Percentiles rank a stretch among this genome's conserved stretches.
Conservation (phyloP, 257 asterid genomes). For the Fraxinus excelsior region DNA sequence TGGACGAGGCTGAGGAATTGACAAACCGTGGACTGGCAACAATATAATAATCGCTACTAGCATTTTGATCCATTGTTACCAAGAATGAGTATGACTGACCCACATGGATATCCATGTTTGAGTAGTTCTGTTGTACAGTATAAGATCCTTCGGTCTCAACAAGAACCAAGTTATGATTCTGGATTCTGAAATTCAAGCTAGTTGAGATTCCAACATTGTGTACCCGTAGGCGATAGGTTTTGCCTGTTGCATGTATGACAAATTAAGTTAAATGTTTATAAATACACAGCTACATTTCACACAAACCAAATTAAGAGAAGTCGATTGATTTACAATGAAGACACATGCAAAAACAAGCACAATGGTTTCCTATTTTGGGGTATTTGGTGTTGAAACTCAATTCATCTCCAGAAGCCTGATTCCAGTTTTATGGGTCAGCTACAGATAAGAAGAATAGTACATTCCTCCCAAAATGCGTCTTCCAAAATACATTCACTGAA, state of each 20-base stretch:
- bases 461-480: not conserved
- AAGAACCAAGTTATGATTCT: slow-evolving; percentile 80
- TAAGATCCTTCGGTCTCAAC: slow-evolving; percentile 97
- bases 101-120: slow-evolving; percentile 90
- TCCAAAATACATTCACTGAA: not conserved
- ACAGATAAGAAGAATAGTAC: not conserved
- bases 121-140: slow-evolving; percentile 84
- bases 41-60: slow-evolving; percentile 76
- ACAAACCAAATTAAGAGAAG: not conserved
- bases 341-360: not conserved
- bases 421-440: not conserved
- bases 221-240: slow-evolving; percentile 81
- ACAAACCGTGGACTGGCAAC: slow-evolving; percentile 88
- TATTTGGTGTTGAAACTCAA: not conserved
- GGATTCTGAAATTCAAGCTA: slow-evolving; percentile 94
- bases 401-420: not conserved
- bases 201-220: slow-evolving; percentile 85
- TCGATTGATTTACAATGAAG: slow-evolving; percentile 1
- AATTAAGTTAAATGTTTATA: slow-evolving; percentile 8
- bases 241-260: slow-evolving; percentile 55
- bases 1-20: slow-evolving; percentile 53
- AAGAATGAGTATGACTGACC: slow-evolving; percentile 96
- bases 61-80: slow-evolving; percentile 87
- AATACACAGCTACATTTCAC: not conserved
- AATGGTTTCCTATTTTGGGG: not conserved